Conservation (phyloP, 495 filamentous ascomycete species). For the Trichocladium uniseriatum region DNA sequence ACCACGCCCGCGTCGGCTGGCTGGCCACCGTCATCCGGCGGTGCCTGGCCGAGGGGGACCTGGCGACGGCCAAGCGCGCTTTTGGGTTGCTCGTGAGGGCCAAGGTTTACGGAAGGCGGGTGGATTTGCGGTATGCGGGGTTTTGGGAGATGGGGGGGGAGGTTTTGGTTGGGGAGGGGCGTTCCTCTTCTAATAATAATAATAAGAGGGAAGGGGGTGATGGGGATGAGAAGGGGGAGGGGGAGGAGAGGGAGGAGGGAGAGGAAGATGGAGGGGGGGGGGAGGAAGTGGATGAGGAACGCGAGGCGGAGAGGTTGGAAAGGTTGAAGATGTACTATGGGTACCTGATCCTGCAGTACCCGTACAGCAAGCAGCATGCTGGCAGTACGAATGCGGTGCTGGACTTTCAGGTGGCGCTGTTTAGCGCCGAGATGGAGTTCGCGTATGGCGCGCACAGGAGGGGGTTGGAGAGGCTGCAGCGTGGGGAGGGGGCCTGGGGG, state of each 20-base stretch:
- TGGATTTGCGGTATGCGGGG: constrained; percentile 31
- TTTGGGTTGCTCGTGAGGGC: constrained; percentile 31
- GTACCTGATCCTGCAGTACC: constrained; percentile 30
- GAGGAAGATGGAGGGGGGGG: background rate
- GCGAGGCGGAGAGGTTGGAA: constrained; percentile 16
- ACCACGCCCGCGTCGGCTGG: constrained; percentile 22
- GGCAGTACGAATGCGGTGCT: constrained; percentile 20
- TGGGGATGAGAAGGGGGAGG: background rate
- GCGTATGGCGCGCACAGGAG: constrained; percentile 21
- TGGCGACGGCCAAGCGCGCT: constrained; percentile 30
- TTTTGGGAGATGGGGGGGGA: constrained; percentile 37
- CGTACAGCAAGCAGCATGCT: constrained; percentile 26
- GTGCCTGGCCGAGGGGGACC: constrained; percentile 32
- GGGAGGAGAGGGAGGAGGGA: constrained; percentile 13
- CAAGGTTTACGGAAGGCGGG: constrained; percentile 15
- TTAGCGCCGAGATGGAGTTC: constrained; percentile 33
- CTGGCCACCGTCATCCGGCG: constrained; percentile 27
- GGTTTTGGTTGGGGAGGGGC: constrained; percentile 34
- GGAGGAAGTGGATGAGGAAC: background rate
- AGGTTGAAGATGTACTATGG: constrained; percentile 27
- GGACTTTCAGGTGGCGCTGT: constrained; percentile 36
- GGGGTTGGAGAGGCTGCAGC: constrained; percentile 10
- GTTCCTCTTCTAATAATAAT: no score
- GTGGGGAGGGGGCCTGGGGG: background rate
- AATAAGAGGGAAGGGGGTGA: constrained; percentile 12